Percentiles rank a stretch among this genome's conserved stretches.
These are phyloP conservation scores for Camellia sinensis DNA, from an alignment of 148 eudicot species.

Conservation along the genomic window DNA sequence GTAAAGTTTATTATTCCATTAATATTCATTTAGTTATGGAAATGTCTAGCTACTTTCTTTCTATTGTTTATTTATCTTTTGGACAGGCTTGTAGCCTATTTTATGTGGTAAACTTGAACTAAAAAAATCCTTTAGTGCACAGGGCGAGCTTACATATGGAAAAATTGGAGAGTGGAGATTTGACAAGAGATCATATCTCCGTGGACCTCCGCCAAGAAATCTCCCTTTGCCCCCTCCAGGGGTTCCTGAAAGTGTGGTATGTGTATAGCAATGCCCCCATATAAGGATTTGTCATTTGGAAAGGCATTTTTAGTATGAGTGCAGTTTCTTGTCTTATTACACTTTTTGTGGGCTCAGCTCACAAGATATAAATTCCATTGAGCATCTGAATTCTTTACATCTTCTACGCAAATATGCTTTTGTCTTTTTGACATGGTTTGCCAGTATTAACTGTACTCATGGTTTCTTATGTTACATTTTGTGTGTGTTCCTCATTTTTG, in stretches of 20 bases:
- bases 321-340: background rate
- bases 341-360: background rate
- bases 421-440: background rate
- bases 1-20: conserved; percentile 28
- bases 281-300: background rate
- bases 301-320: background rate
- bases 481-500: background rate
- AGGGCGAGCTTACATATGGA: conserved; percentile 96
- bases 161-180: conserved; percentile 94
- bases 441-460: background rate
- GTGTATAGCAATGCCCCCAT: conserved; percentile 11
- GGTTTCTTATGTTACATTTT: background rate
- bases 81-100: background rate
- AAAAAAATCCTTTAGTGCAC: conserved; percentile 8
- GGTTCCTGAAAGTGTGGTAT: conserved; percentile 99
- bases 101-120: background rate
- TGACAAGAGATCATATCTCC: conserved; percentile 82
- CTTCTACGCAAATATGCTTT: background rate
- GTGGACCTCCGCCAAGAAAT: conserved; percentile 84
- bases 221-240: conserved; percentile 85
- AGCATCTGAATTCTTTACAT: background rate
- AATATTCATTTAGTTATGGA: background rate
- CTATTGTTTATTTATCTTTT: background rate
- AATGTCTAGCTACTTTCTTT: background rate
- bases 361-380: background rate